Percentiles rank a stretch among this genome's conserved stretches.
phyloP scores from a whole-genome alignment of 306 rosid species.

The Chamaecrista fasciculata region DNA sequence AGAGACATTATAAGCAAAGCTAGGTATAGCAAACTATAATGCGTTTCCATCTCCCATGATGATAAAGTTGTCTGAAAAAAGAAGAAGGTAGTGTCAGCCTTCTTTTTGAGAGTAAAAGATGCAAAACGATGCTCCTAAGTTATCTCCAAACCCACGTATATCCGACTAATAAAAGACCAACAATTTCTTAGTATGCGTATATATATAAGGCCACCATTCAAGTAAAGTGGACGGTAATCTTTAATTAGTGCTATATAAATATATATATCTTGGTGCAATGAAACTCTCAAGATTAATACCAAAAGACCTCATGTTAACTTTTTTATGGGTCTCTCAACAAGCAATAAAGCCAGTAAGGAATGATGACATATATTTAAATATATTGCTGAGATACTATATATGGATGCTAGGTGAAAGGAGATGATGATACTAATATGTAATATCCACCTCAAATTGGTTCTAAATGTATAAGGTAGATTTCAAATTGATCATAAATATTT shows the following conservation, averaged over 20 bases:
- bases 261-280: slow-evolving; percentile 4
- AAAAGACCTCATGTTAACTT: slow-evolving; percentile 10
- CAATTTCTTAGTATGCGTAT: slow-evolving; percentile 9
- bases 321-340: slow-evolving; percentile 11
- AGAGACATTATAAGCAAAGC: background rate
- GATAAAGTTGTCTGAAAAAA: slow-evolving; percentile 19
- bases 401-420: slow-evolving; percentile 26
- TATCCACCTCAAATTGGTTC: no score
- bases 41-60: slow-evolving; percentile 36
- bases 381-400: slow-evolving; percentile 12
- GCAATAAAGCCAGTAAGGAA: background rate
- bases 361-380: no score
- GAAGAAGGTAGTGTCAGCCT: background rate
- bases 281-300: background rate
- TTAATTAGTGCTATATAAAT: no score
- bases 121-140: slow-evolving; percentile 32
- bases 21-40: slow-evolving; percentile 6
- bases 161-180: slow-evolving; percentile 6
- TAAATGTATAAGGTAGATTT: no score
- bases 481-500: no score
- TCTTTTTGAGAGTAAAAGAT: slow-evolving; percentile 14
- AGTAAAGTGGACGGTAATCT: no score
- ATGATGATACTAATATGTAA: slow-evolving; percentile 16
- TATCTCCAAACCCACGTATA: slow-evolving; percentile 37
- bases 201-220: slow-evolving; percentile 4